Percentiles rank a stretch among this genome's conserved stretches.
Evolutionary conservation across 1,284 basidiomycete genomes (phyloP).

Genomic region (Heterobasidion irregulare): DNA sequence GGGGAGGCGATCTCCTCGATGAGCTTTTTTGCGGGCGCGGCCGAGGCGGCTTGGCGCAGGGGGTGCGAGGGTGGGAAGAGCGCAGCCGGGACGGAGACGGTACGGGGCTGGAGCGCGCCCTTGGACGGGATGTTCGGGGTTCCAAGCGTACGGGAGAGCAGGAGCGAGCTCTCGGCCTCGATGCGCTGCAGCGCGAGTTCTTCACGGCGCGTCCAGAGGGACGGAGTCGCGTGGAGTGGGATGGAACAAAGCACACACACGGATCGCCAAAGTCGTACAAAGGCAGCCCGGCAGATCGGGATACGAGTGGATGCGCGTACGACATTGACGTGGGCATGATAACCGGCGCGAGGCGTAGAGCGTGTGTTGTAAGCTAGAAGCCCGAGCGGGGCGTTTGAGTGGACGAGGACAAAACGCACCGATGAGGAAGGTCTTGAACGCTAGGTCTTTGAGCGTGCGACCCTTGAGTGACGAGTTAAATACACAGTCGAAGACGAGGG

Average conservation of each 20-base stretch:
- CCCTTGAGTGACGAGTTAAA: conserved; percentile 51
- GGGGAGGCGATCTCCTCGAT: conserved; percentile 36
- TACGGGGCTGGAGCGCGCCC: conserved; percentile 50
- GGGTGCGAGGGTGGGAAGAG: conserved; percentile 25
- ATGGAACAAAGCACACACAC: conserved; percentile 5
- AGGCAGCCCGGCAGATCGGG: not conserved
- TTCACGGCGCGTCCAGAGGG: conserved; percentile 15
- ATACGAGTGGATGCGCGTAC: not conserved
- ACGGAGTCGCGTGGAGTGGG: not conserved
- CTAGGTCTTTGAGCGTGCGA: conserved; percentile 45
- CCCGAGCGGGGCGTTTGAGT: not conserved
- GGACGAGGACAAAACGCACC: conserved; percentile 32
- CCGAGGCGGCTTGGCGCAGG: not conserved
- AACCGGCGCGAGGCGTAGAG: not conserved
- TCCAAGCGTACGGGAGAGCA: conserved; percentile 54
- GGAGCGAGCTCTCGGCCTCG: conserved; percentile 46
- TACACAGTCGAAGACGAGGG: conserved; percentile 64
- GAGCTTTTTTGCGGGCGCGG: conserved; percentile 23
- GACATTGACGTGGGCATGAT: not conserved
- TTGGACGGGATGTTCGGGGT: conserved; percentile 67
- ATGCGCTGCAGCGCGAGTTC: conserved; percentile 62
- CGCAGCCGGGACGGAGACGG: conserved; percentile 39
- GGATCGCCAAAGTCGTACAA: no score
- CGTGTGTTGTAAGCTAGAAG: no score
- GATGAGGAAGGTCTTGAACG: conserved; percentile 61